Evolutionary conservation across 139 green algal genomes (phyloP), one percentile per base, ranked within the genome.

Genomic region (Ostreobium quekettii): DNA sequence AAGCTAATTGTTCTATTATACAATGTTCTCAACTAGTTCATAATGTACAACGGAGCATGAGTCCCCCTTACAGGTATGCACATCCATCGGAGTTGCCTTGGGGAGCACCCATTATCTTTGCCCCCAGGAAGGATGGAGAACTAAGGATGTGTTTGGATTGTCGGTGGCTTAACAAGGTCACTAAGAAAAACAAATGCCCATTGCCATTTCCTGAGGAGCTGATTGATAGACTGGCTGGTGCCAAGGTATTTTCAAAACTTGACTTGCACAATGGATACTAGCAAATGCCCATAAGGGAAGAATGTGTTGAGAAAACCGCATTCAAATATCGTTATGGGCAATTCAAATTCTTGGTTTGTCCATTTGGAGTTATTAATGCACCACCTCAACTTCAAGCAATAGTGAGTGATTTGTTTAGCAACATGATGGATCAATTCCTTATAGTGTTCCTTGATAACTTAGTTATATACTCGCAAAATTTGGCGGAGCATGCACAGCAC

Each of bases 81-180:
- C 24, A 66, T 57, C 74, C 74, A 36, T 68, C 39, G 36, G 49
- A 31, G 1, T 85, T 74, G n/a, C 73, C 79, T 4, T 84, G 71
- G 63, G 77, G 71, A 30, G 73, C 78, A 28, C 72, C 78, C 1
- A 62, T 87, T 3, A 65, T 91, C 0, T 89, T 89, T 75, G 80
- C 73, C 1, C 53, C 48, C 0, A 88, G 88, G 72, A 75, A 83
- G 46, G 77, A 85, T 63, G 75, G 76, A 26, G 60, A 31, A 24
- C 46, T 87, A 2, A 56, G 80, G 22, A 76, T 90, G 72, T 80
- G 67, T 33, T 66, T 85, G 35, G 82, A 87, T 42, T 88, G 85
- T 47, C 65, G 82, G 1, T 70, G 64, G 2, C 33, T 84, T 8
- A 90, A 87, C 49, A 67, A 71, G 1, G 66, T 77, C 1, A 86